Conservation (phyloP, 2,329 filamentous ascomycete species). For the Cladobotryum mycophilum region DNA sequence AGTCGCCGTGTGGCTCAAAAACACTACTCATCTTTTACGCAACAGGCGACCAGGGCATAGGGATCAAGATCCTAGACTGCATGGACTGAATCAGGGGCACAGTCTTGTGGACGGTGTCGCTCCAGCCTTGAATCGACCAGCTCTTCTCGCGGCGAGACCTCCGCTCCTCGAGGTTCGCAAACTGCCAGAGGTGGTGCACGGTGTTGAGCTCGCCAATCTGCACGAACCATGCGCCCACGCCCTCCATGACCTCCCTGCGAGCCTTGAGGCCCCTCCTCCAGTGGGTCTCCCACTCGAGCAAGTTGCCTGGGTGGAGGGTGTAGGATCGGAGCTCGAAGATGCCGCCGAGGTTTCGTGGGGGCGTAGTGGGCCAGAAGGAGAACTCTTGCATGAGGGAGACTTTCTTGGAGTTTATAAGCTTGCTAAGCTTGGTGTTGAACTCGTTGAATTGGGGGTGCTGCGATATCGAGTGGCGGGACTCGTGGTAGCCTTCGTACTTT, state of each 20-base stretch:
- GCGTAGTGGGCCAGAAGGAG: slow-evolving; percentile 96
- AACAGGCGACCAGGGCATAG: slow-evolving; percentile 95
- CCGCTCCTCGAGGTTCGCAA: slow-evolving; percentile 91
- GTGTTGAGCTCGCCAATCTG: slow-evolving; percentile 97
- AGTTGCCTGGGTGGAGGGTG: slow-evolving; percentile 88
- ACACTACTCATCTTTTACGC: slow-evolving; percentile 45
- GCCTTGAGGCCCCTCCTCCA: slow-evolving; percentile 91
- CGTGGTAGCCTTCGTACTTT: slow-evolving; percentile 91
- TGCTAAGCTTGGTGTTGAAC: slow-evolving; percentile 79
- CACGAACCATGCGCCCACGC: slow-evolving; percentile 96
- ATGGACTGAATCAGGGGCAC: slow-evolving; percentile 94
- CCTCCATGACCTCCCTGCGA: slow-evolving; percentile 94
- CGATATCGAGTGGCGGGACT: slow-evolving; percentile 79
- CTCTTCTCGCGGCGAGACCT: slow-evolving; percentile 87
- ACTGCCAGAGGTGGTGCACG: slow-evolving; percentile 97
- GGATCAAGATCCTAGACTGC: slow-evolving; percentile 88
- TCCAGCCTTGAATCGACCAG: slow-evolving; percentile 93
- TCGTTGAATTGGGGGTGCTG: slow-evolving; percentile 74
- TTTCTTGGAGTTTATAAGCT: slow-evolving; percentile 76
- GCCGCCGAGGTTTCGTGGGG: slow-evolving; percentile 82
- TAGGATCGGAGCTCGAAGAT: slow-evolving; percentile 96
- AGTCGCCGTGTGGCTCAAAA: not conserved
- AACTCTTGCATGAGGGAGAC: slow-evolving; percentile 98
- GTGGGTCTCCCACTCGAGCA: slow-evolving; percentile 98
- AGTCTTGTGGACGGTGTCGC: slow-evolving; percentile 95